Conservation (phyloP, 2,329 filamentous ascomycete species). For the Immersiporthe knoxdaviesiana region DNA sequence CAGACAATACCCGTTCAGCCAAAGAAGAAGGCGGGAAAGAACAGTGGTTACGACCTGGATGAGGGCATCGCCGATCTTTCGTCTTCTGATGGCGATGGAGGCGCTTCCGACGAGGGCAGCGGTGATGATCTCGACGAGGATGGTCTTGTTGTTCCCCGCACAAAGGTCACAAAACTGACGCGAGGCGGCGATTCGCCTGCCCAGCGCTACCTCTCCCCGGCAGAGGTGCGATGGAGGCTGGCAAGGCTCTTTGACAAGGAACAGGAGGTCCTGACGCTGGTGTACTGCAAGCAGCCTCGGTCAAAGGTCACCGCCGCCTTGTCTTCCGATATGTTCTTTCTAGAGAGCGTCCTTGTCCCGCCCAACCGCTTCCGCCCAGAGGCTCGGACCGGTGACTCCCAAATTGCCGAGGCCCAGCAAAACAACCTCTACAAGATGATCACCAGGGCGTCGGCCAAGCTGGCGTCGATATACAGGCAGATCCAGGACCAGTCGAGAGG, state of each 20-base stretch:
- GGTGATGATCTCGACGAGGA: conserved; percentile 55
- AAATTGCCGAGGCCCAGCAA: conserved; percentile 85
- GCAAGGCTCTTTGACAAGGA: conserved; percentile 84
- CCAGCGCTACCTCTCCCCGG: conserved; percentile 79
- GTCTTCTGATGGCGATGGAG: conserved; percentile 47
- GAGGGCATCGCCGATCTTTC: conserved; percentile 71
- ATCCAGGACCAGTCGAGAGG: conserved; percentile 28
- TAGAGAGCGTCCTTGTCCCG: conserved; percentile 82
- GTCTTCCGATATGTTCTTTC: conserved; percentile 92
- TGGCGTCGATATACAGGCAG: conserved; percentile 65
- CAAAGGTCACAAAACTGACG: conserved; percentile 44
- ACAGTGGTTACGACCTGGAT: conserved; percentile 56
- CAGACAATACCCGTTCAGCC: conserved; percentile 67
- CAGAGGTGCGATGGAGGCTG: conserved; percentile 81
- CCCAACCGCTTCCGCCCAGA: conserved; percentile 92
- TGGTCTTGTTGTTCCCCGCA: conserved; percentile 62
- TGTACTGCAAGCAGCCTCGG: conserved; percentile 77
- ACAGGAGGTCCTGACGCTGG: conserved; percentile 77
- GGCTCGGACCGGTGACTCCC: conserved; percentile 76
- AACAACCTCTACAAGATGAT: conserved; percentile 89
- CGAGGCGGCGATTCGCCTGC: conserved; percentile 42
- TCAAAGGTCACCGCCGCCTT: conserved; percentile 60
- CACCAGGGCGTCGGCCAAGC: conserved; percentile 71
- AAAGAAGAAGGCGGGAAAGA: conserved; percentile 40
- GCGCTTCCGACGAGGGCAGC: conserved; percentile 44